phyloP scores from a whole-genome alignment of 1,284 basidiomycete genomes.

The Trichosporon asahii region DNA sequence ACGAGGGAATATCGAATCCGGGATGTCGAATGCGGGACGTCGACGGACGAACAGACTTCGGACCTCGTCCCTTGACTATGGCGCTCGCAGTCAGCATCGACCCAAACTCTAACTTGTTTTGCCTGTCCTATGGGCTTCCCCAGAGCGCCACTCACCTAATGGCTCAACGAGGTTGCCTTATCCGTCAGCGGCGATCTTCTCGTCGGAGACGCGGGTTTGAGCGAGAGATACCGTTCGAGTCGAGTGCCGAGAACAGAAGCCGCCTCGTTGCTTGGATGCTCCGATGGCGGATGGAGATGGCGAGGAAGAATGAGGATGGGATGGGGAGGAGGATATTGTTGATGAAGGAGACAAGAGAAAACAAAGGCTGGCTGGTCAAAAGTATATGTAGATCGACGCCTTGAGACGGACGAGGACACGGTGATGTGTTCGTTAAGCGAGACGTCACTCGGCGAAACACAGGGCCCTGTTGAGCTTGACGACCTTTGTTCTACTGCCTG shows the following conservation, averaged over 20 bases:
- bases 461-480: background rate
- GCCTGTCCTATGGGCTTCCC: background rate
- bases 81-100: conserved; percentile 6
- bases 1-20: background rate
- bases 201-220: background rate
- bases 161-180: background rate
- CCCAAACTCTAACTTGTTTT: background rate
- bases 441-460: background rate
- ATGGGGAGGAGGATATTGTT: background rate
- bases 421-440: background rate
- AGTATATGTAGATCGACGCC: conserved; percentile 8
- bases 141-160: conserved; percentile 1
- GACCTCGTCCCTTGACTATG: background rate
- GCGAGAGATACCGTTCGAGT: background rate
- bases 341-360: background rate
- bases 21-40: background rate
- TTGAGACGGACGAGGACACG: background rate
- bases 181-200: background rate
- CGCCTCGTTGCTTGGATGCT: background rate
- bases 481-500: background rate
- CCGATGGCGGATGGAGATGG: background rate
- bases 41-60: background rate
- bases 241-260: background rate
- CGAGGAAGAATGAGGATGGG: background rate
- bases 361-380: background rate